These are phyloP conservation scores for Gossypium laxum DNA, from an alignment of 441 rosid species.

Conservation along the genomic window DNA sequence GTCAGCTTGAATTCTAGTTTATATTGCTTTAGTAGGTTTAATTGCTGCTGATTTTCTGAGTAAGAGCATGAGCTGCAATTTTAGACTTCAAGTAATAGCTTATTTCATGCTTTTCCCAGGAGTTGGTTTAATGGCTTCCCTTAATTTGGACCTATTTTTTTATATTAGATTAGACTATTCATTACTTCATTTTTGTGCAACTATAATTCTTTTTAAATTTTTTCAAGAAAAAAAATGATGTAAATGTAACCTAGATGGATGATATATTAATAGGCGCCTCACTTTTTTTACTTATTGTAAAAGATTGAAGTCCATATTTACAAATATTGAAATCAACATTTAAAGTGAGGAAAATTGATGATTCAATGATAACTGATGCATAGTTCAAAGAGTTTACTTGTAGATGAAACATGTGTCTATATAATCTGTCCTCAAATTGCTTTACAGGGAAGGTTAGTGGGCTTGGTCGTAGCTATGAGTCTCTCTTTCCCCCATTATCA, in stretches of 20 bases:
- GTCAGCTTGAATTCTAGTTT: conserved; percentile 78
- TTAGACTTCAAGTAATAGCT: conserved; percentile 47
- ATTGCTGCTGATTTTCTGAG: conserved; percentile 79
- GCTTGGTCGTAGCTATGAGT: no score
- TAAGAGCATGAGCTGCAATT: conserved; percentile 72
- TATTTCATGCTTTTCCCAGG: conserved; percentile 69
- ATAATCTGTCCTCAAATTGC: no score
- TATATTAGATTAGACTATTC: background rate
- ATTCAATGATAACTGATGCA: no score
- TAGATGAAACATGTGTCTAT: no score
- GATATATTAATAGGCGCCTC: background rate
- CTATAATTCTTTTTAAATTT: background rate
- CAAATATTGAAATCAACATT: no score
- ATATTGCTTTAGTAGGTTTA: conserved; percentile 78
- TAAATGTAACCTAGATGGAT: background rate
- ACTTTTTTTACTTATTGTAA: background rate
- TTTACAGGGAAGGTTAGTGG: no score
- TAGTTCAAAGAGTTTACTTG: no score
- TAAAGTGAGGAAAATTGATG: no score
- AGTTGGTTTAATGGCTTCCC: conserved; percentile 68
- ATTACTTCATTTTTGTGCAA: background rate
- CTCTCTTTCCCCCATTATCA: no score
- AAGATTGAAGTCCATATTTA: background rate
- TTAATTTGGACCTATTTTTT: conserved; percentile 56
- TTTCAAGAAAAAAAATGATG: background rate